These are phyloP conservation scores for Chaetoscypha palmicola DNA, from an alignment of 2,329 filamentous ascomycete genomes.

Conservation along the genomic window DNA sequence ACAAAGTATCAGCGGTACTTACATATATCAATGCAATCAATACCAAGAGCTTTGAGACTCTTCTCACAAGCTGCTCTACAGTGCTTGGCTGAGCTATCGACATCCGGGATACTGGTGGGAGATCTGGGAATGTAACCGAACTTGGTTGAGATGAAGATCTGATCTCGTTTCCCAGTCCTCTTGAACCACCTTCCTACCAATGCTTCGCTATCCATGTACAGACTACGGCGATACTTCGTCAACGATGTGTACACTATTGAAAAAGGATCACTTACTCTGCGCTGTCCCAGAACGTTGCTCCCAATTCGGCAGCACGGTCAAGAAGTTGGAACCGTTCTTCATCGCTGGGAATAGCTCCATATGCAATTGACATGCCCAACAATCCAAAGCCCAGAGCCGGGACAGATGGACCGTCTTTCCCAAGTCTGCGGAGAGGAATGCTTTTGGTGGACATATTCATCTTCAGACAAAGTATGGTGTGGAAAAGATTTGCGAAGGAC, in stretches of 20 bases:
- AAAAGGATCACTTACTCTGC: conserved; percentile 15
- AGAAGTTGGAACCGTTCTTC: conserved; percentile 34
- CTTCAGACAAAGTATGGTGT: too few relatives aligned
- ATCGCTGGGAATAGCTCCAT: conserved; percentile 22
- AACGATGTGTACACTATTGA: background rate
- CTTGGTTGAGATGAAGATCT: conserved; percentile 47
- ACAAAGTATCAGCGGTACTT: too few relatives aligned
- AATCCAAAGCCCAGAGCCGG: conserved; percentile 28
- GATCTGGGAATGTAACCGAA: conserved; percentile 31
- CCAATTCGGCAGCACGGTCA: conserved; percentile 33
- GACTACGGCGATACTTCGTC: conserved; percentile 3
- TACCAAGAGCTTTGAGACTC: conserved; percentile 34
- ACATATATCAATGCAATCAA: conserved; percentile 33
- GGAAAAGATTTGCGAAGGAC: too few relatives aligned
- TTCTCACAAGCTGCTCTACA: conserved; percentile 34
- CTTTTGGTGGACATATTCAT: too few relatives aligned
- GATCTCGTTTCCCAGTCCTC: conserved; percentile 35
- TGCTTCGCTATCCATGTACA: conserved; percentile 36
- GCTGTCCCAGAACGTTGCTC: conserved; percentile 29
- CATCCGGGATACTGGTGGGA: background rate
- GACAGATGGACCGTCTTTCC: conserved; percentile 29
- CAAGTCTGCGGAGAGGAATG: conserved; percentile 20
- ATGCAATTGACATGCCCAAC: conserved; percentile 25
- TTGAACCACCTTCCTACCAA: conserved; percentile 43
- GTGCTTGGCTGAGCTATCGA: conserved; percentile 36